A percentile compares a stretch with the other conserved stretches of the same genome.
phyloP scores from a whole-genome alignment of 148 eudicot genomes.

The Rhododendron mucronatum region DNA sequence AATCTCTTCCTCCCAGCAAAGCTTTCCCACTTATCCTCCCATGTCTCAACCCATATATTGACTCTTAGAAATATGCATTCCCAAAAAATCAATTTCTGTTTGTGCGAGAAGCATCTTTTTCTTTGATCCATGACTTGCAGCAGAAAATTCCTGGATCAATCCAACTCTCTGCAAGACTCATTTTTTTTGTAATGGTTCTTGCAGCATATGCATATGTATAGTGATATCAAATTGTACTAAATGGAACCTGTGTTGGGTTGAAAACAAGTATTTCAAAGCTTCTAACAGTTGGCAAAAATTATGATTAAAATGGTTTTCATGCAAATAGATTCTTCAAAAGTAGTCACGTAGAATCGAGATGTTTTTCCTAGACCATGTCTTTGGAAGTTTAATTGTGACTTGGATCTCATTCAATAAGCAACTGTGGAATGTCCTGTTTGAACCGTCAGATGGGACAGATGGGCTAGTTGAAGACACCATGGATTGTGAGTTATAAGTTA shows the following conservation, averaged over 20 bases:
- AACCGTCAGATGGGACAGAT: not conserved
- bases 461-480: not conserved
- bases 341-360: not conserved
- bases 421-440: not conserved
- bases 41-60: too few relatives aligned
- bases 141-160: not conserved
- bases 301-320: not conserved
- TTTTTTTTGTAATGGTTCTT: not conserved
- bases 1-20: too few relatives aligned
- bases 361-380: not conserved
- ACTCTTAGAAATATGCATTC: too few relatives aligned
- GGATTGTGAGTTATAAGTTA: not conserved
- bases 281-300: not conserved
- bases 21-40: too few relatives aligned
- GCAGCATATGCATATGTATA: not conserved
- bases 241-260: not conserved
- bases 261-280: not conserved
- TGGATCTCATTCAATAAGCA: not conserved
- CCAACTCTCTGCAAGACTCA: not conserved
- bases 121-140: too few relatives aligned
- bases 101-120: too few relatives aligned
- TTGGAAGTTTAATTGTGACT: not conserved
- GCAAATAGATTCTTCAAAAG: not conserved
- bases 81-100: too few relatives aligned
- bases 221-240: not conserved